phyloP scores from a whole-genome alignment of 768 basidiomycete species.

The Pleurotus citrinopileatus region DNA sequence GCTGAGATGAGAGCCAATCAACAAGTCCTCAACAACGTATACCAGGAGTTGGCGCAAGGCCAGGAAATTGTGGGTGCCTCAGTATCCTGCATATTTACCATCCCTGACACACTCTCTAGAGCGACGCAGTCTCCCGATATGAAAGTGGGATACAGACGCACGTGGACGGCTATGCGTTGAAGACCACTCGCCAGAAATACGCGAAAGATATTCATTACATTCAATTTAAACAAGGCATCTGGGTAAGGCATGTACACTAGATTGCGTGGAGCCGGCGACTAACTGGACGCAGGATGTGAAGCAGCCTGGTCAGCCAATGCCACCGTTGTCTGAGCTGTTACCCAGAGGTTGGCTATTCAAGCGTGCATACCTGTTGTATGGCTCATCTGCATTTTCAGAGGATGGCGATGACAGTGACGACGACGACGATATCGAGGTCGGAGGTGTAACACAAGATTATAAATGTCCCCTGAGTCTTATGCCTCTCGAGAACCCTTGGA shows the following conservation, averaged over 20 bases:
- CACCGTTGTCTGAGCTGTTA: constrained; percentile 73
- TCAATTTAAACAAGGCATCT: constrained; percentile 62
- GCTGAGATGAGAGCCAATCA: constrained; percentile 59
- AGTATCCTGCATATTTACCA: background rate
- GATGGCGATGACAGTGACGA: constrained; percentile 77
- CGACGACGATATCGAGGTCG: constrained; percentile 88
- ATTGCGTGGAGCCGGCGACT: constrained; percentile 3
- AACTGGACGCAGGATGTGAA: constrained; percentile 52
- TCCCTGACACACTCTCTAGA: constrained; percentile 33
- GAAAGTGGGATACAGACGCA: constrained; percentile 37
- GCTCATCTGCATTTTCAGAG: constrained; percentile 45
- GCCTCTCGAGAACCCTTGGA: constrained; percentile 68
- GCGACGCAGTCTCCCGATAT: constrained; percentile 50
- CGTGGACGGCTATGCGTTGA: constrained; percentile 45
- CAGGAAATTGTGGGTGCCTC: constrained; percentile 53
- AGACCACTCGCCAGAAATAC: constrained; percentile 81
- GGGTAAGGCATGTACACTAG: constrained; percentile 41
- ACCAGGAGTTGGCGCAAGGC: constrained; percentile 53
- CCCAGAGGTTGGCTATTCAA: constrained; percentile 48
- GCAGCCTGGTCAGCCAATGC: constrained; percentile 66
- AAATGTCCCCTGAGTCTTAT: constrained; percentile 80
- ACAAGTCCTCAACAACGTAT: constrained; percentile 47
- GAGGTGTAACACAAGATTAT: constrained; percentile 80
- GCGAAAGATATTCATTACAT: constrained; percentile 57
- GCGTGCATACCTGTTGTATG: background rate